phyloP scores from a whole-genome alignment of 495 filamentous ascomycete genomes.

The Parathielavia appendiculata region DNA sequence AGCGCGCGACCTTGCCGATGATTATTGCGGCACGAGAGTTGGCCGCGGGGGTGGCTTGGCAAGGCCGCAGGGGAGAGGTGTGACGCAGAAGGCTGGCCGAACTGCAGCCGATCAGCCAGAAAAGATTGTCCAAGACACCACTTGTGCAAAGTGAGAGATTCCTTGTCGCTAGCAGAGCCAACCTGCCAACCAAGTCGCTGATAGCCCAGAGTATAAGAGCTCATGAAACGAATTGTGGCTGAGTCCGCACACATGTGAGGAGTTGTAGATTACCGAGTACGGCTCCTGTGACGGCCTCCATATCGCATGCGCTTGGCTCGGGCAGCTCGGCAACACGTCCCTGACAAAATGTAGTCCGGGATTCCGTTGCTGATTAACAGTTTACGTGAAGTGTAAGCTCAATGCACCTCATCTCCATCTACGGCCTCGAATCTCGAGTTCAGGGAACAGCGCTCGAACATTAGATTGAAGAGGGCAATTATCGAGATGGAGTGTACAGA shows the following conservation, averaged over 20 bases:
- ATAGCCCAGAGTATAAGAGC: background rate
- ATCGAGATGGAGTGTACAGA: background rate
- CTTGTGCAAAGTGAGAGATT: background rate
- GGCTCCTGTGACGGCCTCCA: background rate
- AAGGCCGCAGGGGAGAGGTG: conserved; percentile 14
- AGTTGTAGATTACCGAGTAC: background rate
- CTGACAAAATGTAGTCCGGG: background rate
- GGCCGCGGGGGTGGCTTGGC: conserved; percentile 16
- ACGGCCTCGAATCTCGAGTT: background rate
- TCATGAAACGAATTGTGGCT: background rate
- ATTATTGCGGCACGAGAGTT: conserved; percentile 16
- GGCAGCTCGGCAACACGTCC: no score
- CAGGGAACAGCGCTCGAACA: no score
- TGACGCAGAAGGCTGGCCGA: conserved; percentile 29
- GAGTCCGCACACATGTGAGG: conserved; percentile 8
- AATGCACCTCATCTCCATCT: background rate
- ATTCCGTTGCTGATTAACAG: background rate
- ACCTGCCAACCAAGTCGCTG: no score
- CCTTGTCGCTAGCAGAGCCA: background rate
- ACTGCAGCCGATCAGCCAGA: conserved; percentile 27
- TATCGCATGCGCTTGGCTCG: no score
- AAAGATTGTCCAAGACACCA: conserved; percentile 7
- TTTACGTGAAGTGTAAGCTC: no score
- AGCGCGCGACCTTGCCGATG: conserved; percentile 5
- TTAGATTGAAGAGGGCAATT: no score